These are phyloP conservation scores for Tanacetum coccineum DNA, from an alignment of 129 eudicot genomes.

Conservation along the genomic window DNA sequence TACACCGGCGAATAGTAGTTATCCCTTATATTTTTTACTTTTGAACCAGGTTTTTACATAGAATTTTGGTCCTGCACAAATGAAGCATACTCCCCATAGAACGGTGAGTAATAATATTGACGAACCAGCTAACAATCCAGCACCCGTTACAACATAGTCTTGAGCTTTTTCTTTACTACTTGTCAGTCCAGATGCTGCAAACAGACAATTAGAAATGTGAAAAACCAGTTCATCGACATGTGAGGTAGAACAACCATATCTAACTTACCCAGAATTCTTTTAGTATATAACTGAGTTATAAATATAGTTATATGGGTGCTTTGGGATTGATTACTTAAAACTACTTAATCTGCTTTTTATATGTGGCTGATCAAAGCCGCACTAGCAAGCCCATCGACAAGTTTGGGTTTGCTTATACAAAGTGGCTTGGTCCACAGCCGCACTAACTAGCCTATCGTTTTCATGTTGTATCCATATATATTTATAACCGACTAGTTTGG, in stretches of 20 bases:
- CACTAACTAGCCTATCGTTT: no score
- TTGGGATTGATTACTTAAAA: no score
- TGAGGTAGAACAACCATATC: neutral
- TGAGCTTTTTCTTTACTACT: conserved; percentile 49
- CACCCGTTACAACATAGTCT: conserved; percentile 61
- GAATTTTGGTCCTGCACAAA: conserved; percentile 38
- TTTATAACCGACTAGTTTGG: no score
- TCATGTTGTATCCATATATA: no score
- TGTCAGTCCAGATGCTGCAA: conserved; percentile 62
- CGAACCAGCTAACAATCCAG: conserved; percentile 72
- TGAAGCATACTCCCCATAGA: conserved; percentile 68
- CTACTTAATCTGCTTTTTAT: no score
- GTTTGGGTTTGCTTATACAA: no score
- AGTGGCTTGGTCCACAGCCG: no score
- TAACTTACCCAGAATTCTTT: neutral
- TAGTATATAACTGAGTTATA: neutral
- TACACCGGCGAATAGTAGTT: conserved; percentile 37
- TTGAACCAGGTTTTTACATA: conserved; percentile 27
- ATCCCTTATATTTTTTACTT: conserved; percentile 13
- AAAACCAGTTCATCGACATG: neutral
- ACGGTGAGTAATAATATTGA: conserved; percentile 55
- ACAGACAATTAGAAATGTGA: conserved; percentile 1
- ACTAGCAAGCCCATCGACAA: no score
- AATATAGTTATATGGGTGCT: neutral
- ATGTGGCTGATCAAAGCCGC: no score